Percentiles rank a stretch among this genome's conserved stretches.
Conservation (phyloP, 768 basidiomycete genomes). For the Strobilomyces confusus region DNA sequence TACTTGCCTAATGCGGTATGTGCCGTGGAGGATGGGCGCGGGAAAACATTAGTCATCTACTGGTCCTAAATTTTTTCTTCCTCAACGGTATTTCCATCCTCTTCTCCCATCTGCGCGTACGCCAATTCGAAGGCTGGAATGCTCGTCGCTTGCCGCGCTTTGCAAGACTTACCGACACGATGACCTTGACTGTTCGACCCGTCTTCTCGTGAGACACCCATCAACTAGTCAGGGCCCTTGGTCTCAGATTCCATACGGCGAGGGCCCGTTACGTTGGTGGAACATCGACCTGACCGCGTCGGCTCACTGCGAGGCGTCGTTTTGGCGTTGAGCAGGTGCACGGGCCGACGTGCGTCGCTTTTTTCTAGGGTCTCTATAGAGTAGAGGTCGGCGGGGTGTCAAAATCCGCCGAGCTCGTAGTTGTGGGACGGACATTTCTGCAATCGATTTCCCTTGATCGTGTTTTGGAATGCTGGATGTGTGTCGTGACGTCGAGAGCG, state of each 20-base stretch:
- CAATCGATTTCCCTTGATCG: neutral
- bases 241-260: slow-evolving; percentile 36
- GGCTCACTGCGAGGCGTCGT: slow-evolving; percentile 51
- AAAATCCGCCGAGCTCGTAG: slow-evolving; percentile 49
- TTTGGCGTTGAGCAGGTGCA: slow-evolving; percentile 48
- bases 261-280: slow-evolving; percentile 75
- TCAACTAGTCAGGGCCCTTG: slow-evolving; percentile 64
- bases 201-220: slow-evolving; percentile 17
- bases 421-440: slow-evolving; percentile 58
- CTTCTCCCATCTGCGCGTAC: too few species aligned
- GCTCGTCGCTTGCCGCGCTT: too few species aligned
- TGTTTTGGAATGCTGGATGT: slow-evolving; percentile 12
- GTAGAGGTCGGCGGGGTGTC: slow-evolving; percentile 45
- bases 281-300: slow-evolving; percentile 43
- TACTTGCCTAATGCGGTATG: slow-evolving; percentile 17
- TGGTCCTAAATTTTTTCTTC: slow-evolving; percentile 10
- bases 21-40: slow-evolving; percentile 1
- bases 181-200: too few species aligned
- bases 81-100: neutral
- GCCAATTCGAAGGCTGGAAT: too few species aligned
- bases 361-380: slow-evolving; percentile 48
- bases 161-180: too few species aligned
- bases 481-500: neutral
- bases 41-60: slow-evolving; percentile 22
- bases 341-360: slow-evolving; percentile 38